Conservation (phyloP, 2,329 filamentous ascomycete species). For the Cordyceps cateniannulata region DNA sequence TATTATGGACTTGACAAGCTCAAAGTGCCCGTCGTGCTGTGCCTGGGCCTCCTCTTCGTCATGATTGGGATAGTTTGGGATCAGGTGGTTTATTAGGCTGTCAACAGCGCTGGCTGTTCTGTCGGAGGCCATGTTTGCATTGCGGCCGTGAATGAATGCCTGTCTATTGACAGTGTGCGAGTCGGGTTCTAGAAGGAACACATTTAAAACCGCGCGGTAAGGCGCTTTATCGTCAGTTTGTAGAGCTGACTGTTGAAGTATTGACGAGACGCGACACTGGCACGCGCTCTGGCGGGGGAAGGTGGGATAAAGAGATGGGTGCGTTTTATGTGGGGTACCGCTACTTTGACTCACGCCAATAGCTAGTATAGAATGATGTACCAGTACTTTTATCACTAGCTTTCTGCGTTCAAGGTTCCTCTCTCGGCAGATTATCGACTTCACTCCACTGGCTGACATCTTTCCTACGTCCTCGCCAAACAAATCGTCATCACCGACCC, state of each 20-base stretch:
- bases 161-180: not conserved
- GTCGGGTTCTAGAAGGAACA: not conserved
- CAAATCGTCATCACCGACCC: constrained; percentile 33
- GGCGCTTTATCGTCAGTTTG: not conserved
- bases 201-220: not conserved
- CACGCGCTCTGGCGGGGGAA: constrained; percentile 15
- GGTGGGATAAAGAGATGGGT: constrained; percentile 7
- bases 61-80: constrained; percentile 60
- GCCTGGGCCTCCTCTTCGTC: constrained; percentile 62
- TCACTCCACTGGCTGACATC: constrained; percentile 25
- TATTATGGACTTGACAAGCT: constrained; percentile 44
- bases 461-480: constrained; percentile 19
- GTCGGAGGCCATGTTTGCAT: constrained; percentile 52
- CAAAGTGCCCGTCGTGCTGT: constrained; percentile 57
- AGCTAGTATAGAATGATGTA: not conserved
- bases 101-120: constrained; percentile 75
- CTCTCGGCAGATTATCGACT: constrained; percentile 31
- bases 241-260: constrained; percentile 16
- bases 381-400: not conserved
- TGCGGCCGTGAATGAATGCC: constrained; percentile 19
- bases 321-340: not conserved
- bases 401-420: constrained; percentile 14
- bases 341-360: not conserved
- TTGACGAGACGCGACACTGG: constrained; percentile 21
- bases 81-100: constrained; percentile 67